A percentile compares a stretch with the other conserved stretches of the same genome.
Evolutionary conservation across 306 rosid genomes (phyloP).

Genomic region (Coriaria nepalensis): DNA sequence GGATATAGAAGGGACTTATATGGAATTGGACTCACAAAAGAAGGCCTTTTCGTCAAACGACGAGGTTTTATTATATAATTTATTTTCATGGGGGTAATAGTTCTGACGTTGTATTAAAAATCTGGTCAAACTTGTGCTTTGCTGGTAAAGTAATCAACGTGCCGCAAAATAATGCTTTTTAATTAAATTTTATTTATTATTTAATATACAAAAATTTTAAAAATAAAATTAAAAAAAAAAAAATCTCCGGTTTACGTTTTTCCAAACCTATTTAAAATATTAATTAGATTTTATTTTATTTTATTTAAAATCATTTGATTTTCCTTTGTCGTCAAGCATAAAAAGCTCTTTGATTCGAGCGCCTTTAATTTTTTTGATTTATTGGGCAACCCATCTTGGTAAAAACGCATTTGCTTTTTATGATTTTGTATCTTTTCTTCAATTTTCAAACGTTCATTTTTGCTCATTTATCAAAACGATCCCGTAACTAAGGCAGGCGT

Average conservation of each 20-base stretch:
- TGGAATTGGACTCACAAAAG: no score
- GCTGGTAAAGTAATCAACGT: constrained; percentile 35
- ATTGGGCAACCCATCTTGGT: not conserved
- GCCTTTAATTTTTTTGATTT: constrained; percentile 6
- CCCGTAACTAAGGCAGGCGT: no score
- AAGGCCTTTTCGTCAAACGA: not conserved
- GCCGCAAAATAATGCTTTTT: constrained; percentile 25
- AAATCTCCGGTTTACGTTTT: constrained; percentile 28
- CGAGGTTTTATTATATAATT: not conserved
- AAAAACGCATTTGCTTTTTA: not conserved
- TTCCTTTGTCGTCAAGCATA: not conserved
- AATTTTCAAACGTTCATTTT: not conserved
- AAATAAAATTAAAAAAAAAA: constrained; percentile 11
- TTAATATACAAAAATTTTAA: constrained; percentile 1
- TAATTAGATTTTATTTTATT: constrained; percentile 13
- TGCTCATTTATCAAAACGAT: no score
- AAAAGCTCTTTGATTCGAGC: constrained; percentile 11
- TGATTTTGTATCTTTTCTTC: not conserved
- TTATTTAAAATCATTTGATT: constrained; percentile 3
- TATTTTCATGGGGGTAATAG: constrained; percentile 22
- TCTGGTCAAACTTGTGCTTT: constrained; percentile 40
- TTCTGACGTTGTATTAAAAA: constrained; percentile 10
- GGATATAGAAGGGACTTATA: no score
- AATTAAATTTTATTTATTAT: constrained; percentile 13
- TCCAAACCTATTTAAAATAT: constrained; percentile 16